Evolutionary conservation across 2,329 filamentous ascomycete genomes (phyloP).

Genomic region (Coniochaeta sp.): DNA sequence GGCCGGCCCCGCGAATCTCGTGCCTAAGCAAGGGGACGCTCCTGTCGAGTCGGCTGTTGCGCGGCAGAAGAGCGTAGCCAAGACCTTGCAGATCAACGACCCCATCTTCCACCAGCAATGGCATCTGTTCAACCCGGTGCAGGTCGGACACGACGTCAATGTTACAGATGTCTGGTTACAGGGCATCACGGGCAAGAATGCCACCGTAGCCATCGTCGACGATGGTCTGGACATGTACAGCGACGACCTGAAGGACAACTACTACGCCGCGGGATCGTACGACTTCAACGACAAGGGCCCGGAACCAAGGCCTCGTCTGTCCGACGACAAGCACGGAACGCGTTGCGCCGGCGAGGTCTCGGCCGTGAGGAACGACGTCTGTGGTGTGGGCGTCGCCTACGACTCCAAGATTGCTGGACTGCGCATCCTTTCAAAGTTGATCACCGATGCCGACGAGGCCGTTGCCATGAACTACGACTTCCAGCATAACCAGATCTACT

Average conservation of each 20-base stretch:
- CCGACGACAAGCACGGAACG: constrained; percentile 85
- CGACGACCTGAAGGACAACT: constrained; percentile 85
- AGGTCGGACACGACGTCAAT: constrained; percentile 86
- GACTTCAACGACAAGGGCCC: constrained; percentile 86
- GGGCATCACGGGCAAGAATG: constrained; percentile 82
- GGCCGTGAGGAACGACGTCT: constrained; percentile 86
- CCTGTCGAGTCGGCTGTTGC: constrained; percentile 39
- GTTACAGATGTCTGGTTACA: constrained; percentile 91
- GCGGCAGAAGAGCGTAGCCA: constrained; percentile 53
- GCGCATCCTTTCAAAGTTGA: constrained; percentile 84
- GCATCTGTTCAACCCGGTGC: constrained; percentile 82
- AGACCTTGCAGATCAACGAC: constrained; percentile 68
- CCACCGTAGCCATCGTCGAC: constrained; percentile 89
- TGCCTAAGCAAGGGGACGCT: constrained; percentile 15
- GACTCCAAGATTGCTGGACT: constrained; percentile 85
- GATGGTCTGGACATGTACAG: constrained; percentile 96
- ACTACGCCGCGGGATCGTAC: constrained; percentile 86
- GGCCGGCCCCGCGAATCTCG: constrained; percentile 16
- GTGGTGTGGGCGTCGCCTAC: constrained; percentile 93
- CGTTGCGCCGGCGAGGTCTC: constrained; percentile 91
- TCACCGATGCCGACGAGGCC: constrained; percentile 89
- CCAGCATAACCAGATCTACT: constrained; percentile 93
- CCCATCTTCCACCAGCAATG: constrained; percentile 93
- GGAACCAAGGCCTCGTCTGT: constrained; percentile 74
- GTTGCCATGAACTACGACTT: constrained; percentile 87